Percentiles rank a stretch among this genome's conserved stretches.
These are phyloP conservation scores for Exophiala bonariae DNA, from an alignment of 2,329 filamentous ascomycete species.

Conservation along the genomic window DNA sequence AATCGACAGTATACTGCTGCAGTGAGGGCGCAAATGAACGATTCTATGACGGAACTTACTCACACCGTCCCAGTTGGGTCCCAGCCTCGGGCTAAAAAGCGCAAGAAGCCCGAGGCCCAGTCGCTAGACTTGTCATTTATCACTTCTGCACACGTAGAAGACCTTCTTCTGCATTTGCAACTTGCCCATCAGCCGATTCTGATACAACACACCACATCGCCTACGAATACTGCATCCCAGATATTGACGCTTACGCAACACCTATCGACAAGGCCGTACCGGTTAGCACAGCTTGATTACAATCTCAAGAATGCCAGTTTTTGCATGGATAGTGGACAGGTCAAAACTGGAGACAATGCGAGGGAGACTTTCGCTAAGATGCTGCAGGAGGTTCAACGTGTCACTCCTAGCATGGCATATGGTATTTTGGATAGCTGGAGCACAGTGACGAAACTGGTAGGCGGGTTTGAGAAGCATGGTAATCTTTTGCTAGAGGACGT, in stretches of 20 bases:
- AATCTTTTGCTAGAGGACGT: constrained; percentile 64
- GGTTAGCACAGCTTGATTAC: constrained; percentile 47
- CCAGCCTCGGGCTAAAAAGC: constrained; percentile 27
- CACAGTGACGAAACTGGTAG: constrained; percentile 58
- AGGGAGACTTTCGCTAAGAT: constrained; percentile 70
- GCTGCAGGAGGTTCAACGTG: constrained; percentile 71
- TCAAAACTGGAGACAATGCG: constrained; percentile 63
- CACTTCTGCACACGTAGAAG: constrained; percentile 68
- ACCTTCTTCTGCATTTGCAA: constrained; percentile 69
- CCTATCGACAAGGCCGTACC: constrained; percentile 74
- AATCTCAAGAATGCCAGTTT: constrained; percentile 60
- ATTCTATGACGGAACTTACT: constrained; percentile 30
- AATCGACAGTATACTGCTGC: constrained; percentile 68
- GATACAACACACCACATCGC: constrained; percentile 66
- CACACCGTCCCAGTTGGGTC: constrained; percentile 10
- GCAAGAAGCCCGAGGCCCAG: constrained; percentile 42
- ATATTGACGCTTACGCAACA: constrained; percentile 74
- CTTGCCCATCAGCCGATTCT: constrained; percentile 61
- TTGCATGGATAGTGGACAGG: constrained; percentile 78
- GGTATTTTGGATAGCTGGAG: constrained; percentile 65
- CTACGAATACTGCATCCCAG: constrained; percentile 70
- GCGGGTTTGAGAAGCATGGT: constrained; percentile 59
- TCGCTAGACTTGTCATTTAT: constrained; percentile 48
- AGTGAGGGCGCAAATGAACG: constrained; percentile 54
- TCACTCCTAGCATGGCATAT: constrained; percentile 71